Evolutionary conservation across 106 monocot species (phyloP).

Genomic region (Dendrobium chrysotoxum): DNA sequence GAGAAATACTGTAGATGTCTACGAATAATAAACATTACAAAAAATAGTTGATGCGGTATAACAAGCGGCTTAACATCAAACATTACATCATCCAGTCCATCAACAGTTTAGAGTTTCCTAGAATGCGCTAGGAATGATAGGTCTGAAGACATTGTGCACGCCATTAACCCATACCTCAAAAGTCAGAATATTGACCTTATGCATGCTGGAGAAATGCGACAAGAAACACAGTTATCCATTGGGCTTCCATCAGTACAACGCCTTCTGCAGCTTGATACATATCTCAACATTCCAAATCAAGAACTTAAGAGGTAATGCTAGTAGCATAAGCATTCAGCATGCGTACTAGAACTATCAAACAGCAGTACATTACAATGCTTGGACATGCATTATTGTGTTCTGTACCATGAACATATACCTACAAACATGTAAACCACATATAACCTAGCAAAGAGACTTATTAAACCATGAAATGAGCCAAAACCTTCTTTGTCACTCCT

Average conservation of each 20-base stretch:
- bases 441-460: background rate
- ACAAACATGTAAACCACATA: background rate
- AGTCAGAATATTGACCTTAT: too few species aligned
- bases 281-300: background rate
- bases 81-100: background rate
- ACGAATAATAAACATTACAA: background rate
- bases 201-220: too few species aligned
- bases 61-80: background rate
- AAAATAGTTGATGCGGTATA: background rate
- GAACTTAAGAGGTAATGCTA: background rate
- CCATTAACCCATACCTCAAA: too few species aligned
- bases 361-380: background rate
- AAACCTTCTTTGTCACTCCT: background rate
- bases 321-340: background rate
- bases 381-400: conserved; percentile 2
- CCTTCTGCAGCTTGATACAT: background rate
- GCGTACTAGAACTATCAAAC: background rate
- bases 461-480: background rate
- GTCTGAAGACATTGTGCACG: background rate
- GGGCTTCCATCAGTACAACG: background rate
- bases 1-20: background rate
- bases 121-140: background rate
- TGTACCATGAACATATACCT: background rate
- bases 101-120: background rate
- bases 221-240: too few species aligned